These are phyloP conservation scores for Calocera cornea DNA, from an alignment of 768 basidiomycete genomes.

Conservation along the genomic window DNA sequence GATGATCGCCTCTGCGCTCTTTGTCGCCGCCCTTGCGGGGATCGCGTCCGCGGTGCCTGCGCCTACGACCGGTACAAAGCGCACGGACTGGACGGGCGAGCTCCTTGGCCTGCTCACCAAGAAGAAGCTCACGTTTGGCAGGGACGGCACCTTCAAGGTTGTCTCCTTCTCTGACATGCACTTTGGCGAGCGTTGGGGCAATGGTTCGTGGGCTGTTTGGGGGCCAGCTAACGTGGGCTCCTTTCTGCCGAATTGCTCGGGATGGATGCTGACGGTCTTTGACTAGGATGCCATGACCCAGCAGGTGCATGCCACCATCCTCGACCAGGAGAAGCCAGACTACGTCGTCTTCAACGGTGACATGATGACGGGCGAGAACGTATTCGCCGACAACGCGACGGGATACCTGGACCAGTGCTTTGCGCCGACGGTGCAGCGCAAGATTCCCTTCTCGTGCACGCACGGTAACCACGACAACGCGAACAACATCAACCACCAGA, in stretches of 20 bases:
- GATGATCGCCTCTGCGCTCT: background rate
- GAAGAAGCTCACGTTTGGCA: slow-evolving; percentile 33
- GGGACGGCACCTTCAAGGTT: slow-evolving; percentile 53
- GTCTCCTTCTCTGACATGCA: slow-evolving; percentile 65
- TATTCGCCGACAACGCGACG: slow-evolving; percentile 50
- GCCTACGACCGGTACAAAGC: background rate
- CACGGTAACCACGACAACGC: slow-evolving; percentile 45
- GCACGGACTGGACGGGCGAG: background rate
- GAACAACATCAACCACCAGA: slow-evolving; percentile 50
- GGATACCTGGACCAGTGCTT: slow-evolving; percentile 50
- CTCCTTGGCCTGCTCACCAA: background rate
- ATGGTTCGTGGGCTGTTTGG: slow-evolving; percentile 29
- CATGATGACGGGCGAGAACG: slow-evolving; percentile 52
- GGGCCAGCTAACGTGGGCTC: background rate
- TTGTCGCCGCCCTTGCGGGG: background rate
- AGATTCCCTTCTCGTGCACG: slow-evolving; percentile 52
- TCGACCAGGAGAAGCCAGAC: slow-evolving; percentile 48
- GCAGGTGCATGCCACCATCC: slow-evolving; percentile 41
- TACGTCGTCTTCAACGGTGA: slow-evolving; percentile 65
- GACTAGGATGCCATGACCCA: slow-evolving; percentile 52
- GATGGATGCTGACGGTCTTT: slow-evolving; percentile 31
- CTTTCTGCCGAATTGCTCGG: slow-evolving; percentile 1
- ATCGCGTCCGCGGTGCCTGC: background rate
- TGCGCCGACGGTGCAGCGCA: slow-evolving; percentile 41
- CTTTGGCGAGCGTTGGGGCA: slow-evolving; percentile 64